phyloP scores from a whole-genome alignment of 352 stramenopile genomes.

The Globisporangium perplexum region DNA sequence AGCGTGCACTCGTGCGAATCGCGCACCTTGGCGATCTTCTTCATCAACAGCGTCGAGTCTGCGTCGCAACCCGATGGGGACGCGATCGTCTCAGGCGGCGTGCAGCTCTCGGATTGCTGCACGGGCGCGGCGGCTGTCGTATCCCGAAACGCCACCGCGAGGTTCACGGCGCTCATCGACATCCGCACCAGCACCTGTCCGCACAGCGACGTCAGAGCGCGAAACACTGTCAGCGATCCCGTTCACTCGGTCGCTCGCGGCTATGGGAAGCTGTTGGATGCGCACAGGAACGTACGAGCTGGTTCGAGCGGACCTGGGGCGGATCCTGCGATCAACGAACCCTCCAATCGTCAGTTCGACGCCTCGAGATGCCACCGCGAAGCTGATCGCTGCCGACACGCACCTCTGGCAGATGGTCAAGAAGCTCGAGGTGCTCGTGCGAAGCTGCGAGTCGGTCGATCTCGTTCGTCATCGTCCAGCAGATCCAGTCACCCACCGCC shows the following conservation, averaged over 20 bases:
- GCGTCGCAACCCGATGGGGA: not conserved
- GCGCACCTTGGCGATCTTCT: constrained; percentile 23
- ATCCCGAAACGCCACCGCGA: constrained; percentile 6
- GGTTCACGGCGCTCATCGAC: constrained; percentile 2
- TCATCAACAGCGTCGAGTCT: constrained; percentile 8
- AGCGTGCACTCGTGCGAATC: no score
- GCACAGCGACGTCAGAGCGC: not conserved
- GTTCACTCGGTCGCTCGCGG: no score
- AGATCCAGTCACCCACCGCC: not conserved
- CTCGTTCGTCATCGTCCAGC: not conserved
- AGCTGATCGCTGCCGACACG: not conserved
- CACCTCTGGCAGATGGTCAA: not conserved
- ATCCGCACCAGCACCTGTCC: not conserved
- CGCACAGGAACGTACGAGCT: constrained; percentile 15
- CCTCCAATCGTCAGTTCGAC: not conserved
- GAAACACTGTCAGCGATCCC: not conserved
- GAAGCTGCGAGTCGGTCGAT: not conserved
- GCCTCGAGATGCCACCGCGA: not conserved
- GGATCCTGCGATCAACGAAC: not conserved
- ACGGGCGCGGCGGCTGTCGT: no score
- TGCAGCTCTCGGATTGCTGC: not conserved
- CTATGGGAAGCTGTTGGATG: not conserved
- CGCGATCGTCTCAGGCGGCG: not conserved
- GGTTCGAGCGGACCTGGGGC: constrained; percentile 14
- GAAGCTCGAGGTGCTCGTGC: not conserved